Percentiles rank a stretch among this genome's conserved stretches.
Conservation (phyloP, 169 alveolate genomes). For the Cyclospora cayetanensis region DNA sequence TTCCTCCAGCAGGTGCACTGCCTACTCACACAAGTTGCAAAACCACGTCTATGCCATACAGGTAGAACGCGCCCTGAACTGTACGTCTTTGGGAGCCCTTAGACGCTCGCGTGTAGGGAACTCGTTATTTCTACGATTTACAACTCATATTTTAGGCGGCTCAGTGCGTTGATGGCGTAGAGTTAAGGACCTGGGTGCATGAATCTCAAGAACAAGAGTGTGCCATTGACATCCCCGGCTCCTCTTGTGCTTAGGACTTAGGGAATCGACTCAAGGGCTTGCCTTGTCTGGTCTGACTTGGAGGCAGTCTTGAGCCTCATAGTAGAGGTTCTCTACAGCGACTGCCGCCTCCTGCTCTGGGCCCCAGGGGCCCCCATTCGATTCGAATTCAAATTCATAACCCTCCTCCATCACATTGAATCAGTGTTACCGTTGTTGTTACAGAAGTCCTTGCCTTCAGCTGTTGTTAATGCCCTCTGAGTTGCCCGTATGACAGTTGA, state of each 20-base stretch:
- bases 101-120: too few species aligned
- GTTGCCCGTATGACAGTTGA: not conserved
- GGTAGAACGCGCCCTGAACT: too few species aligned
- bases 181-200: too few species aligned
- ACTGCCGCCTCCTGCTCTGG: constrained; percentile 38
- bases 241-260: not conserved
- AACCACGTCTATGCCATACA: too few species aligned
- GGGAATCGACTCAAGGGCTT: too few species aligned
- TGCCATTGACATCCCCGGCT: not conserved
- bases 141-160: too few species aligned
- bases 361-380: constrained; percentile 63
- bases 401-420: constrained; percentile 46
- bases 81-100: too few species aligned
- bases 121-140: too few species aligned
- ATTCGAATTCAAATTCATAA: constrained; percentile 49
- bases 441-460: too few species aligned
- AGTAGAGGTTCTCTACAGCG: constrained; percentile 36
- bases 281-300: constrained; percentile 49
- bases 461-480: not conserved
- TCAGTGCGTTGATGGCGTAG: too few species aligned
- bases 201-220: not conserved
- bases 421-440: too few species aligned
- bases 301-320: constrained; percentile 55
- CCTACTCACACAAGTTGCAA: constrained; percentile 24
- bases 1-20: constrained; percentile 34